Evolutionary conservation across 768 basidiomycete species (phyloP), one percentile per base, ranked within the genome.

Genomic region (Brasilioporus rufonigricans): DNA sequence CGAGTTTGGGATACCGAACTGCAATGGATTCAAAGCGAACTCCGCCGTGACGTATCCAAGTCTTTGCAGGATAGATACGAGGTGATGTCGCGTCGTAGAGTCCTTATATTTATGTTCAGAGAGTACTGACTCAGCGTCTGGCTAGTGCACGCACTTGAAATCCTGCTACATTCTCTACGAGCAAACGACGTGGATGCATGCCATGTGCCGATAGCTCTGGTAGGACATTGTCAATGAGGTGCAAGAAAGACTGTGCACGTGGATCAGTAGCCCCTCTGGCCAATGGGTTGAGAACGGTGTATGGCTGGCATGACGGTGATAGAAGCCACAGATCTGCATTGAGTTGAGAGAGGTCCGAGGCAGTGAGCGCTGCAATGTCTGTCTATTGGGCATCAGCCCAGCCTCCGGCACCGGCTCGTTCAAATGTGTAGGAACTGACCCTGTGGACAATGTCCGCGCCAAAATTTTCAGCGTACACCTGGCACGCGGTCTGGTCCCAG

Each of bases 231-330:
- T 81, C 76, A 39, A 91, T 74, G 36, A 93, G 77, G 67, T 88
- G 83, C 21, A 91, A 74, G 68, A 92, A 93, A 0, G 87, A 89
- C 56, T 77, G 76, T 9, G 89, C 89, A 14, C 89, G 81, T 12
- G 89, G 86, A 72, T 93, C 91, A 12, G 72, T 71, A 9, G 79
- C 80, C 11, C 87, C 89, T 73, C 85, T 85, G 10, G 87, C 86
- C 14, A 77, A 74, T 4, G 87, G 84, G 63, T 89, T 91, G 48
- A 93, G 73, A 3, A 89, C 80, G 0, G 91, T 91, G 62, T 91
- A 92, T 0, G 91, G 91, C 63, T 92, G 90, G 66, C 90, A 93
- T 8, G 89, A 83, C 6, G 90, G 91, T 0, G 90, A 91, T 43
- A 91, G 69, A 18, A 92, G 78, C 90, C 91, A 92, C 5, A 90